A percentile compares a stretch with the other conserved stretches of the same genome.
Evolutionary conservation across 2,329 filamentous ascomycete species (phyloP).

Genomic region (Botrytis cinerea): DNA sequence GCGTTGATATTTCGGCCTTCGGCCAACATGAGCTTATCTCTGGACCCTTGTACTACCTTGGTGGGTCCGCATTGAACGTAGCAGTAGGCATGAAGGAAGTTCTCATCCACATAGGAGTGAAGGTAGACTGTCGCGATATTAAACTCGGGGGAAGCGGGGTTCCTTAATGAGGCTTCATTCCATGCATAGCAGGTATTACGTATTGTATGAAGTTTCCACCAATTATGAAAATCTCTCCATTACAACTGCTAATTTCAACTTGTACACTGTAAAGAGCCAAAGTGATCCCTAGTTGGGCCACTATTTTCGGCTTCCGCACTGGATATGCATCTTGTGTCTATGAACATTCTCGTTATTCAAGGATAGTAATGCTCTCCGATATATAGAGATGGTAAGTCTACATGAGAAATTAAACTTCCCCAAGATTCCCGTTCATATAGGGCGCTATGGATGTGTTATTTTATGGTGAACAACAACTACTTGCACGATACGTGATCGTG

Average conservation of each 20-base stretch:
- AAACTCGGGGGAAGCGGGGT: not conserved
- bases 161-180: not conserved
- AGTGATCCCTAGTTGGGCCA: not conserved
- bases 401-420: not conserved
- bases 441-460: not conserved
- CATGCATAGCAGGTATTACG: not conserved
- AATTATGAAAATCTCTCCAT: not conserved
- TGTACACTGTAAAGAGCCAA: not conserved
- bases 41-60: not conserved
- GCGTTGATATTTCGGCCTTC: not conserved
- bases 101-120: not conserved
- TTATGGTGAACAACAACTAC: not conserved
- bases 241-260: not conserved
- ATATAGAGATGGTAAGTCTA: not conserved
- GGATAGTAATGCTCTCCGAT: not conserved
- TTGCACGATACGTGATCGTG: not conserved
- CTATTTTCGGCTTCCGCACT: not conserved
- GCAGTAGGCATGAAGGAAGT: not conserved
- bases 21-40: constrained; percentile 3
- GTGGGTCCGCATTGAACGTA: not conserved
- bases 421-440: not conserved
- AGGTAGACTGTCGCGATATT: not conserved
- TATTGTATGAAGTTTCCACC: not conserved
- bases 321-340: not conserved
- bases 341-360: not conserved